Conservation (phyloP, 2,329 filamentous ascomycete genomes). For the Zymoseptoria ardabiliae region DNA sequence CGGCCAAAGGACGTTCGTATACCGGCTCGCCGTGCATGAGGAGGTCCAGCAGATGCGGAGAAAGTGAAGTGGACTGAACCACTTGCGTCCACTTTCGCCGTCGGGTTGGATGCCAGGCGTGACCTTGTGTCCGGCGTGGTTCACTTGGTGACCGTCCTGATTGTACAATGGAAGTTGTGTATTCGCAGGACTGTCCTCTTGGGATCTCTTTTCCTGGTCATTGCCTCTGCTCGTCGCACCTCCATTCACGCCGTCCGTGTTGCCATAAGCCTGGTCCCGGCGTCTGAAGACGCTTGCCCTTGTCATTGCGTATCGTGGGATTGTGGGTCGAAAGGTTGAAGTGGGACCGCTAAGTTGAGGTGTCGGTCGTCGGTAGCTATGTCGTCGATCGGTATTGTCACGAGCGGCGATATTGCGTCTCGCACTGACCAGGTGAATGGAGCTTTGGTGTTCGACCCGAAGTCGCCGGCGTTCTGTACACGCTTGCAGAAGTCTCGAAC, state of each 20-base stretch:
- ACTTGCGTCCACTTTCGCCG: slow-evolving; percentile 41
- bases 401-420: neutral
- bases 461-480: neutral
- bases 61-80: slow-evolving; percentile 40
- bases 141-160: slow-evolving; percentile 28
- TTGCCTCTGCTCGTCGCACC: neutral
- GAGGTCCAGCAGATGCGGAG: slow-evolving; percentile 38
- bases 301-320: neutral
- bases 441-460: neutral
- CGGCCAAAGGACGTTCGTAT: slow-evolving; percentile 45
- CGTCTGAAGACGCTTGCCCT: neutral
- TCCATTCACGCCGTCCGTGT: neutral
- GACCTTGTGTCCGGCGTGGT: slow-evolving; percentile 40
- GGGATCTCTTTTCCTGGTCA: neutral
- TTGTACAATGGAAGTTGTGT: slow-evolving; percentile 19
- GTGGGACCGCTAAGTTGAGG: neutral
- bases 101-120: slow-evolving; percentile 38
- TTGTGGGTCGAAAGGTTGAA: neutral
- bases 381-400: neutral
- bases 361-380: neutral
- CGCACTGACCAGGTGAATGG: neutral
- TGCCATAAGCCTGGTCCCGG: neutral
- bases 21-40: slow-evolving; percentile 40
- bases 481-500: neutral
- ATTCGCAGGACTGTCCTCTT: neutral